Conservation (phyloP, 345 rosid species). For the Citrus trifoliata region DNA sequence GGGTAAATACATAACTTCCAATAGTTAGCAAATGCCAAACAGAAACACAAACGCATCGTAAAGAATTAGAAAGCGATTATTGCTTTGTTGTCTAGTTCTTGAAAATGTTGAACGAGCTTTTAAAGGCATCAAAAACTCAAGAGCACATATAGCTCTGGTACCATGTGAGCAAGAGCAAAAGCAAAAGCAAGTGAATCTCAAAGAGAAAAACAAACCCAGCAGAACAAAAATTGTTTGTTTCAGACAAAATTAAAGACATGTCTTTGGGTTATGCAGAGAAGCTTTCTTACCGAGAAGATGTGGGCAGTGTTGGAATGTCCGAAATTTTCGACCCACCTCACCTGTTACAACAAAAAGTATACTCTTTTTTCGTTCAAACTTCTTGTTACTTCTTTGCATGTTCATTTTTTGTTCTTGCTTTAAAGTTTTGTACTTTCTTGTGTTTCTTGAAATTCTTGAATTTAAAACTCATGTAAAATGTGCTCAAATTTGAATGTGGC, state of each 20-base stretch:
- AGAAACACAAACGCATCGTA: too few relatives aligned
- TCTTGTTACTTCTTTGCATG: neutral
- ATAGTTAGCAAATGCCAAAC: too few relatives aligned
- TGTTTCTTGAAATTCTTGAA: neutral
- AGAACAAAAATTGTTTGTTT: too few relatives aligned
- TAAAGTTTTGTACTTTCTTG: neutral
- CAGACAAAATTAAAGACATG: slow-evolving; percentile 33
- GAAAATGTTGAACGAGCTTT: too few relatives aligned
- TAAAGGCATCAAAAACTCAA: too few relatives aligned
- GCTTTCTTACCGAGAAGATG: slow-evolving; percentile 96
- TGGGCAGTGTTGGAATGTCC: slow-evolving; percentile 94
- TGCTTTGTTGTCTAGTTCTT: too few relatives aligned
- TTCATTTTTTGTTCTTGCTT: neutral
- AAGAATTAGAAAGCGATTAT: too few relatives aligned
- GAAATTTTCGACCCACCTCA: slow-evolving; percentile 81
- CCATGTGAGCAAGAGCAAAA: too few relatives aligned
- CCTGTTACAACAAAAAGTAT: slow-evolving; percentile 73
- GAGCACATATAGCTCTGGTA: too few relatives aligned
- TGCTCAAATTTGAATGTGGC: neutral
- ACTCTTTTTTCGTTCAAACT: neutral
- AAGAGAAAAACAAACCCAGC: too few relatives aligned
- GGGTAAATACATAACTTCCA: neutral
- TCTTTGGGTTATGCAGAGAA: slow-evolving; percentile 98
- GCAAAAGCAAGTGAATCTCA: too few relatives aligned
- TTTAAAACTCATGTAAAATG: neutral